phyloP scores from a whole-genome alignment of 768 basidiomycete genomes.

The Ramaria sp. region DNA sequence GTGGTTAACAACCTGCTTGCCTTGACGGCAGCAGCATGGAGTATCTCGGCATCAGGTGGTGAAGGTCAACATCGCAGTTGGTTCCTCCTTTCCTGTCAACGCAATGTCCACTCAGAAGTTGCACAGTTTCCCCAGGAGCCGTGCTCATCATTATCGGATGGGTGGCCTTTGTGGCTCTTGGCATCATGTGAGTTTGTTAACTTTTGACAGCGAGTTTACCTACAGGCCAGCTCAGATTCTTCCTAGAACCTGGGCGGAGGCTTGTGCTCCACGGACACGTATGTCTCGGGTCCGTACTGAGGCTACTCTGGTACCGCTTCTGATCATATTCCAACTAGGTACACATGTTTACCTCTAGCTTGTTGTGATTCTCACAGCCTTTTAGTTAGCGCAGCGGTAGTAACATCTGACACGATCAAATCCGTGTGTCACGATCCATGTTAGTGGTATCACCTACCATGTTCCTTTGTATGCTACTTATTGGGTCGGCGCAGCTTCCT shows the following conservation, averaged over 20 bases:
- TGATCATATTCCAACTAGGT: slow-evolving; percentile 5
- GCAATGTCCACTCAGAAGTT: slow-evolving; percentile 4
- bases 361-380: not conserved
- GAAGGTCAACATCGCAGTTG: slow-evolving; percentile 28
- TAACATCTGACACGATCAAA: slow-evolving; percentile 34
- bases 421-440: slow-evolving; percentile 24
- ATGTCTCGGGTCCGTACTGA: slow-evolving; percentile 1
- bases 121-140: slow-evolving; percentile 35
- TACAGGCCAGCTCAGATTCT: not conserved
- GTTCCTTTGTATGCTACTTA: not conserved
- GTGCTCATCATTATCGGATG: slow-evolving; percentile 40
- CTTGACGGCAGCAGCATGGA: slow-evolving; percentile 50
- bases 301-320: not conserved
- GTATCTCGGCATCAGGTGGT: slow-evolving; percentile 30
- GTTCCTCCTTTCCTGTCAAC: not conserved
- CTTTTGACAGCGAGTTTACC: not conserved
- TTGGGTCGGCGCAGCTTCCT: slow-evolving; percentile 18
- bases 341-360: not conserved
- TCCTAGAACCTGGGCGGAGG: slow-evolving; percentile 2
- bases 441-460: slow-evolving; percentile 17
- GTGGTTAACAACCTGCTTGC: slow-evolving; percentile 40
- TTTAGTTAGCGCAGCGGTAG: slow-evolving; percentile 38
- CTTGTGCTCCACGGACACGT: not conserved
- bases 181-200: slow-evolving; percentile 21
- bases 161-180: slow-evolving; percentile 21